Evolutionary conservation across 2,329 filamentous ascomycete species (phyloP).

Genomic region (Aureobasidium sp.): DNA sequence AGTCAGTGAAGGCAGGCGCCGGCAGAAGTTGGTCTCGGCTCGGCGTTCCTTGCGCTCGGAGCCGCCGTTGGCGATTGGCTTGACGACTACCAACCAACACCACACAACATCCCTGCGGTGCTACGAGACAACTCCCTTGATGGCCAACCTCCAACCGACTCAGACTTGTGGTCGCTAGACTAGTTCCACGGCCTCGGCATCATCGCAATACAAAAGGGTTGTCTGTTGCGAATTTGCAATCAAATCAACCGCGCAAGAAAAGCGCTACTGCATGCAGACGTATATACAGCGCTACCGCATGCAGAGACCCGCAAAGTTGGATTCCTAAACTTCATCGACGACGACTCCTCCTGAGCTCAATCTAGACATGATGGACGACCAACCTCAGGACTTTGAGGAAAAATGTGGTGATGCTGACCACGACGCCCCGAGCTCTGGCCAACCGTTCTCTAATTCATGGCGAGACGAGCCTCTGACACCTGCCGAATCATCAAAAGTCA

Average conservation of each 20-base stretch:
- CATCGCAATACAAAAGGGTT: not conserved
- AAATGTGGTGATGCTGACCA: not conserved
- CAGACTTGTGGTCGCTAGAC: not conserved
- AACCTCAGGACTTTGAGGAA: not conserved
- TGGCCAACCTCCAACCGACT: not conserved
- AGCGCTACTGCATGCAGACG: not conserved
- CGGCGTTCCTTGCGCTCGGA: not conserved
- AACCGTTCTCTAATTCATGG: constrained; percentile 19
- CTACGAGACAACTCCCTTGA: not conserved
- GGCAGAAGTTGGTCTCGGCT: not conserved
- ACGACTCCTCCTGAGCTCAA: not conserved
- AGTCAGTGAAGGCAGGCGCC: not conserved
- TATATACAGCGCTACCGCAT: not conserved
- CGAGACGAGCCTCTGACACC: constrained; percentile 17
- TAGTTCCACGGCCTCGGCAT: not conserved
- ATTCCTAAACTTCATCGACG: not conserved
- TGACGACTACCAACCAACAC: not conserved
- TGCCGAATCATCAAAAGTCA: constrained; percentile 22
- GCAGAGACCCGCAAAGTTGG: not conserved
- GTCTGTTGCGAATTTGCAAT: not conserved
- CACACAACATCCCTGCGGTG: not conserved
- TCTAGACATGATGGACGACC: not conserved
- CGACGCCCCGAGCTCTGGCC: not conserved
- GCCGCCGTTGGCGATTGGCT: not conserved
- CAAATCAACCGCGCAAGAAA: not conserved